Base-by-base conservation (phyloP, 2,329 filamentous ascomycete genomes). In the Xylariaceae sp. region DNA sequence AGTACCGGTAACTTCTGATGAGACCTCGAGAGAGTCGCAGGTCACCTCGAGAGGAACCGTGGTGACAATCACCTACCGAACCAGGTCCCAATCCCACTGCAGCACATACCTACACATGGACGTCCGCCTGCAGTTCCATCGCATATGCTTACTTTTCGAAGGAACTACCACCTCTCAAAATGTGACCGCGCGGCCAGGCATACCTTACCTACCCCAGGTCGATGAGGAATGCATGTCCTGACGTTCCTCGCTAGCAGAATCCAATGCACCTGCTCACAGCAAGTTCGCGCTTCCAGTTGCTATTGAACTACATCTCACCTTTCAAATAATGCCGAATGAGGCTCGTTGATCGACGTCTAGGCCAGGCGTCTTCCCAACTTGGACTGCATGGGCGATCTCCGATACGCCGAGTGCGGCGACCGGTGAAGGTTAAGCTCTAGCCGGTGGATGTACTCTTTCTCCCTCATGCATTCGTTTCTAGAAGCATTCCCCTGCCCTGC, bases 51-150 rank as follows among this genome's bases (percentile, higher is more conserved):
- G 16, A 12, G 9, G 13, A 35, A 13, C 22, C 33, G 18, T 17
- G 15, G 26, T 33, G 30, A 29, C 32, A 51, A 51, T 52, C 53
- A 56, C 52, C 52, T 55, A 47, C 53, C 52, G 32, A 38, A 56
- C 52, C 46, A 39, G 52, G 52, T 37, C 43, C 38, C 37, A 38
- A 38, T 38, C 37, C 48, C 54, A 50, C 48, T 41, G 44, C 37
- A 45, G 46, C n/a, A n/a, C n/a, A n/a, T n/a, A 46, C 48, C 16
- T 34, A 18, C 24, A 45, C 33, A 43, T 17, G 39, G 45, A 41
- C 34, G 43, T 43, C 50, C 49, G 47, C 45, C 47, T 51, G 45
- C 45, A 18, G 47, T 57, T 47, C 38, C 52, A 53, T 53, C 46
- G 47, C 47, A 53, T 50, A 42, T 37, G 44, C 44, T 37, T 50